Evolutionary conservation across 768 basidiomycete genomes (phyloP).

Genomic region (Leucocoprinus leucothites): DNA sequence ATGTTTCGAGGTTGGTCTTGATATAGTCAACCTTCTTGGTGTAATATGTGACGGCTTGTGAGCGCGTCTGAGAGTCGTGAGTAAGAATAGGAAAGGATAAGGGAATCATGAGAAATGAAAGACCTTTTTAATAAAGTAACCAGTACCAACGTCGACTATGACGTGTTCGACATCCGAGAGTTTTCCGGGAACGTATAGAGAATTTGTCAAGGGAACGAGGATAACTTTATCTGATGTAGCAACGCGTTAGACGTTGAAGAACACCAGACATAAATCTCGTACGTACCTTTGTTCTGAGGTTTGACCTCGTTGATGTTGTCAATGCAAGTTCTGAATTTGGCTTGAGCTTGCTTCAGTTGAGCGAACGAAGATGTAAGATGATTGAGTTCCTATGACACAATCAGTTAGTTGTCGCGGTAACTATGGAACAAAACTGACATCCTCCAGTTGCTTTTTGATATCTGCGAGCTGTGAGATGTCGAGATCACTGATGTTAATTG

Average conservation of each 20-base stretch:
- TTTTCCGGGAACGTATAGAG: slow-evolving; percentile 93
- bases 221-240: slow-evolving; percentile 69
- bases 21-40: slow-evolving; percentile 78
- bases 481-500: slow-evolving; percentile 79
- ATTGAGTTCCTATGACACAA: slow-evolving; percentile 69
- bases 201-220: slow-evolving; percentile 90
- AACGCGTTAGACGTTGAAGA: background rate
- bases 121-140: slow-evolving; percentile 96
- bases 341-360: slow-evolving; percentile 90
- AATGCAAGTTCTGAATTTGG: slow-evolving; percentile 86
- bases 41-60: slow-evolving; percentile 82
- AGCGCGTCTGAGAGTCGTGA: slow-evolving; percentile 56
- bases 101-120: slow-evolving; percentile 12
- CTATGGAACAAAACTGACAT: slow-evolving; percentile 44
- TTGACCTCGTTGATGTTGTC: slow-evolving; percentile 78
- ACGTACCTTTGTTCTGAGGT: slow-evolving; percentile 58
- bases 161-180: slow-evolving; percentile 81
- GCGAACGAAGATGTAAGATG: slow-evolving; percentile 91
- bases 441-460: slow-evolving; percentile 89
- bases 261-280: too few relatives aligned
- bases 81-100: background rate
- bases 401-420: slow-evolving; percentile 6
- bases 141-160: slow-evolving; percentile 93
- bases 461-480: slow-evolving; percentile 85
- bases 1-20: slow-evolving; percentile 73